A percentile compares a stretch with the other conserved stretches of the same genome.
Conservation (phyloP, 2,329 filamentous ascomycete genomes). For the Ophiobolus disseminans region DNA sequence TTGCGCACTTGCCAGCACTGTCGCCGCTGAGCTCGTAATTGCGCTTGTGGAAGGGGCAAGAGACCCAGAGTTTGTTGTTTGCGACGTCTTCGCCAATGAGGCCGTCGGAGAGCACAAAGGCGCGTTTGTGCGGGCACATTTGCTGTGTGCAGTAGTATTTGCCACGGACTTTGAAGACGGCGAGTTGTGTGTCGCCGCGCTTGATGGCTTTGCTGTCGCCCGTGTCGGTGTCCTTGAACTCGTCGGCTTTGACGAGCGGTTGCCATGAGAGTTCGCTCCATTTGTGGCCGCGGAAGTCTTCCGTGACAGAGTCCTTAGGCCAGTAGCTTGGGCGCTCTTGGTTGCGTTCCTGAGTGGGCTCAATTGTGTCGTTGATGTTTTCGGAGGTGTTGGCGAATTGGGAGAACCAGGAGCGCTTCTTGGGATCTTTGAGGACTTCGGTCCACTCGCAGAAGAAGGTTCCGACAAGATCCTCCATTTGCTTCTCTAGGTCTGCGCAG, state of each 20-base stretch:
- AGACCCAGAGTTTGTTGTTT: conserved; percentile 77
- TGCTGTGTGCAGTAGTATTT: conserved; percentile 87
- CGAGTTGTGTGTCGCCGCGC: conserved; percentile 86
- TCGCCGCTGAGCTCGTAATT: conserved; percentile 79
- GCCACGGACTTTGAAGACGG: conserved; percentile 82
- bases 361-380: conserved; percentile 68
- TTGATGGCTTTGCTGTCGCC: conserved; percentile 81
- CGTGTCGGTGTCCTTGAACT: conserved; percentile 74
- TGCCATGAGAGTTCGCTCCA: conserved; percentile 79
- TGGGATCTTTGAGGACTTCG: conserved; percentile 75
- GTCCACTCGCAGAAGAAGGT: conserved; percentile 93
- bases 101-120: conserved; percentile 87
- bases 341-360: conserved; percentile 73
- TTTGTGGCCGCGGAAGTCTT: conserved; percentile 74
- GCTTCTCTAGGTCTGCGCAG: conserved; percentile 79
- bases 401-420: conserved; percentile 71
- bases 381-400: conserved; percentile 87
- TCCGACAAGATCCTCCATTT: conserved; percentile 86
- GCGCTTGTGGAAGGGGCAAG: conserved; percentile 87
- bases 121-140: conserved; percentile 92
- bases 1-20: conserved; percentile 73
- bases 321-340: conserved; percentile 80
- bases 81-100: conserved; percentile 73
- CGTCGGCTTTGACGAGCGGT: conserved; percentile 72
- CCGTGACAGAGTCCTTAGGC: conserved; percentile 70